phyloP scores from a whole-genome alignment of 2,329 filamentous ascomycete species.

The Fusarium tupiense region DNA sequence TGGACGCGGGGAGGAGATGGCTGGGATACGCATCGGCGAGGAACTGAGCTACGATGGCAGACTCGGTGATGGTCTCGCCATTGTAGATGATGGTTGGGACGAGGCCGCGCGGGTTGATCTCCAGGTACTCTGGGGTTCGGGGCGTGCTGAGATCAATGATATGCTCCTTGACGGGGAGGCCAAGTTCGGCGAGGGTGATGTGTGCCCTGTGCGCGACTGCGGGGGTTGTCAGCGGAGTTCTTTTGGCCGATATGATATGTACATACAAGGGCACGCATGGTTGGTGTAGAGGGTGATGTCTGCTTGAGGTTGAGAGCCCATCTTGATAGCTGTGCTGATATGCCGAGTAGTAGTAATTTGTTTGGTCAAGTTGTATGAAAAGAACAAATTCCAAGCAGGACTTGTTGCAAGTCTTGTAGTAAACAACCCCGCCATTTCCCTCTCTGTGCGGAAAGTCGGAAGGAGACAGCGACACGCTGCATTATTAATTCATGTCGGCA shows the following conservation, averaged over 20 bases:
- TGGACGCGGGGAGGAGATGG: constrained; percentile 68
- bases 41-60: constrained; percentile 77
- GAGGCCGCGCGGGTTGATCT: constrained; percentile 81
- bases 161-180: constrained; percentile 73
- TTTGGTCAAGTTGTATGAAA: neutral
- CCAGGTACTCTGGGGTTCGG: constrained; percentile 77
- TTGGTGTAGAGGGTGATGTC: constrained; percentile 75
- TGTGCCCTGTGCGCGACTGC: constrained; percentile 77
- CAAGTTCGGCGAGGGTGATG: constrained; percentile 74
- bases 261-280: constrained; percentile 70
- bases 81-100: constrained; percentile 77
- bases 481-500: constrained; percentile 7
- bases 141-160: constrained; percentile 76
- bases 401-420: neutral
- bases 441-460: neutral
- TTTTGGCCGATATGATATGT: neutral
- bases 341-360: neutral
- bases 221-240: constrained; percentile 24
- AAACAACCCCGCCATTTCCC: neutral
- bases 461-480: neutral
- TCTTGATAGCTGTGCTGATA: constrained; percentile 13
- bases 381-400: neutral
- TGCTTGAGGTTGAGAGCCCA: constrained; percentile 33
- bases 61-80: constrained; percentile 76
- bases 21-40: constrained; percentile 75